phyloP scores from a whole-genome alignment of 495 filamentous ascomycete genomes.

The Podospora conica region DNA sequence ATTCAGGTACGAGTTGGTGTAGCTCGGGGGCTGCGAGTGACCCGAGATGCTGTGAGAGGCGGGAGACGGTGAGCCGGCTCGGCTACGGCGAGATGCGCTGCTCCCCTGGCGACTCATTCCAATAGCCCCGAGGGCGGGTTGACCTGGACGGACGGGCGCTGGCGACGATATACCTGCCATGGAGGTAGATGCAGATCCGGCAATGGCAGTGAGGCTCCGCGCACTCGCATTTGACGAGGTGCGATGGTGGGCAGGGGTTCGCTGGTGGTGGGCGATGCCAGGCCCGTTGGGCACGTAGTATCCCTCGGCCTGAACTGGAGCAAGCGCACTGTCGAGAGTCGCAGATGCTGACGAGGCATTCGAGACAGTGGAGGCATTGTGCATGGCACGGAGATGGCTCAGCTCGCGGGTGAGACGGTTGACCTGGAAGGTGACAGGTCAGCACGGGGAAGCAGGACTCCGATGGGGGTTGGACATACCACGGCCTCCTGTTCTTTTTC shows the following conservation, averaged over 20 bases:
- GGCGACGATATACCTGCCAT: slow-evolving; percentile 29
- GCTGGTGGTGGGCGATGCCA: slow-evolving; percentile 33
- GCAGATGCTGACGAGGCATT: slow-evolving; percentile 66
- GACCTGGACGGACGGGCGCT: slow-evolving; percentile 28
- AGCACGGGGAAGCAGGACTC: background rate
- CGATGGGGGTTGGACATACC: slow-evolving; percentile 42
- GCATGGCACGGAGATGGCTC: slow-evolving; percentile 65
- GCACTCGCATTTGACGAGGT: slow-evolving; percentile 48
- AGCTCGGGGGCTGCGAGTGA: slow-evolving; percentile 10
- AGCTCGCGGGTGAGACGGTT: slow-evolving; percentile 89
- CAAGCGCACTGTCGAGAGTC: slow-evolving; percentile 36
- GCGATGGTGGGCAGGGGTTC: slow-evolving; percentile 37
- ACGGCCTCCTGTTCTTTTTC: slow-evolving; percentile 96
- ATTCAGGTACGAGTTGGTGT: slow-evolving; percentile 16
- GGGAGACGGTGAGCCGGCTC: slow-evolving; percentile 36
- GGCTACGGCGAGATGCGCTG: slow-evolving; percentile 38
- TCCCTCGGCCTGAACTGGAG: slow-evolving; percentile 27
- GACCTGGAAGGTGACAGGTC: slow-evolving; percentile 47
- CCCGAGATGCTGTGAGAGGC: slow-evolving; percentile 11
- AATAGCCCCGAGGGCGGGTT: slow-evolving; percentile 24
- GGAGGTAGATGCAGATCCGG: slow-evolving; percentile 34
- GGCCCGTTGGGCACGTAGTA: slow-evolving; percentile 29
- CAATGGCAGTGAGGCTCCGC: slow-evolving; percentile 47
- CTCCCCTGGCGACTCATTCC: slow-evolving; percentile 41
- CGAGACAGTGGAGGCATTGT: slow-evolving; percentile 74